Evolutionary conservation across 129 eudicot genomes (phyloP).

Genomic region (Arctium minus): DNA sequence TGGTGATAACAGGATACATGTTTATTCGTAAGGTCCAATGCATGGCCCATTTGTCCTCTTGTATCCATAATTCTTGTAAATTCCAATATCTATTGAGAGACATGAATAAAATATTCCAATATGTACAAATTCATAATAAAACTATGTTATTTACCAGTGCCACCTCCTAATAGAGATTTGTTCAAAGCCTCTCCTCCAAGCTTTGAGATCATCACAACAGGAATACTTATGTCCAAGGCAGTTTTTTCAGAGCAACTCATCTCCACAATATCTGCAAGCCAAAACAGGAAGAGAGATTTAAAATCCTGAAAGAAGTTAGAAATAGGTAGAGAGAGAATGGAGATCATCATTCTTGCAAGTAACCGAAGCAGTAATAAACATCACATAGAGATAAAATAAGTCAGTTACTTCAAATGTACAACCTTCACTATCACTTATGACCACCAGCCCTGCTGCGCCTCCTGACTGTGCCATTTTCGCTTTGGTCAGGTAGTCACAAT

Average conservation of each 20-base stretch:
- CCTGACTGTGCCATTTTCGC: constrained; percentile 80
- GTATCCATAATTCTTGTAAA: background rate
- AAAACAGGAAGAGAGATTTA: background rate
- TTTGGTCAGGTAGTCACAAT: constrained; percentile 63
- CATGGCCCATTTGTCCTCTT: background rate
- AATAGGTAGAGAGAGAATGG: background rate
- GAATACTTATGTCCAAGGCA: constrained; percentile 49
- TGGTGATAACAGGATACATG: background rate
- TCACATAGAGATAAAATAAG: background rate
- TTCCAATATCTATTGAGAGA: background rate
- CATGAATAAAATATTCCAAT: background rate
- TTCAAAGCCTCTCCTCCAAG: constrained; percentile 56
- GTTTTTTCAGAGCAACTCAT: constrained; percentile 56
- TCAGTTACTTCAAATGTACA: constrained; percentile 8
- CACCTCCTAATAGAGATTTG: constrained; percentile 44
- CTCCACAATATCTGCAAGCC: constrained; percentile 52
- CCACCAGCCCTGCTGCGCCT: constrained; percentile 74
- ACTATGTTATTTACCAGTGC: constrained; percentile 39
- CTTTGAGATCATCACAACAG: constrained; percentile 59
- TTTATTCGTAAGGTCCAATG: background rate
- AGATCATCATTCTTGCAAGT: background rate
- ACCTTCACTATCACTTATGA: constrained; percentile 78
- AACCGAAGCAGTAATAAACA: constrained; percentile 4
- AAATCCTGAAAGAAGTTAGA: background rate
- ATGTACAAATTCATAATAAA: background rate